Base-by-base conservation (phyloP, 148 eudicot genomes). In the Spergularia marina region DNA sequence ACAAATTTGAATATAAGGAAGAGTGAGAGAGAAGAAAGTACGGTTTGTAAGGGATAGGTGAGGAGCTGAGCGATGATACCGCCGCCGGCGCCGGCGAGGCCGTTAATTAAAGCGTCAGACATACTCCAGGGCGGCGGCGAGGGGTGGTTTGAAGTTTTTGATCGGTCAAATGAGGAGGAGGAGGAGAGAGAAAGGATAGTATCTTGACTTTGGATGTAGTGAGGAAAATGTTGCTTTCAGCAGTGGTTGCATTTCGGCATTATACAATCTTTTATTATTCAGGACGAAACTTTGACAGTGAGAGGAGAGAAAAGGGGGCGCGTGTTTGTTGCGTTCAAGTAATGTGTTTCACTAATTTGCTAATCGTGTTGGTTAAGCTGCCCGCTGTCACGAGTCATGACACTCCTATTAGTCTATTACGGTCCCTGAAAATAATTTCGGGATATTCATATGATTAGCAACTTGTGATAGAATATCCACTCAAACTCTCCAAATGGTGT, bases 41-140 rank as follows among this genome's bases (percentile, higher is more conserved):
- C 98, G 6, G 96, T 94, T 88, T 94, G 97, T 51, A 94, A 90
- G 68, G 98, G 98, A 68, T 90, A 94, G 23, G 98, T 94, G 85
- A 91, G 76, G 86, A 94, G 98, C 83, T 94, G 98, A 77, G 98
- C 98, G 74, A 94, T 91, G 84, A 91, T 94, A 25, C 98, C 98
- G 6, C 96, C 98, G 47, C 98, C 98, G 80, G 98, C 98, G 34
- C 98, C 98, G 86, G 98, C 91, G 78, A 94, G 84, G 41, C 97
- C 98, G 71, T 89, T 91, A 83, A 94, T 90, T 79, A 94, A 72
- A 54, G 98, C 98, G 82, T 91, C 97, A 10, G 98, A 94, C 98
- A 94, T 94, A 5, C 56, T 72, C 36, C 25, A 56, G 17, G 34
- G 39, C 60, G 73, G 60, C 61, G 62, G 0, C 4, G 0, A 81